Conservation (phyloP, 2,329 filamentous ascomycete species). For the Sporothrix euskadiensis region DNA sequence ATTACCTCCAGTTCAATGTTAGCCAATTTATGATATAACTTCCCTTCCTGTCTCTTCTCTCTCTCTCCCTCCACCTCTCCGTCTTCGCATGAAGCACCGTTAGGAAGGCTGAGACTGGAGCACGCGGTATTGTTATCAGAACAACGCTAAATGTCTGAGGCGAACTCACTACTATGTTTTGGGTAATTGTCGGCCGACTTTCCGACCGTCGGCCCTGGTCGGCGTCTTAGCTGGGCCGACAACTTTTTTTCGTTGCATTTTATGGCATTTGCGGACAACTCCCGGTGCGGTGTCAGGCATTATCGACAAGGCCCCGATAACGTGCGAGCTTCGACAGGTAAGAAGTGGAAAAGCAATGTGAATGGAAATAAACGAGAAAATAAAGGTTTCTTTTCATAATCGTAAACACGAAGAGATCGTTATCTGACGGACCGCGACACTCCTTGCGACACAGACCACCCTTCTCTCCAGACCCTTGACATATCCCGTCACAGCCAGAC, state of each 20-base stretch:
- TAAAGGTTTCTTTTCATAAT: background rate
- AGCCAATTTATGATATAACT: too few relatives aligned
- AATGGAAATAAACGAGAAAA: background rate
- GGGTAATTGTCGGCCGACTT: background rate
- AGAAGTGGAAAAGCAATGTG: background rate
- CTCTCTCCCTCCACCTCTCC: too few relatives aligned
- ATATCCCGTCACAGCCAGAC: background rate
- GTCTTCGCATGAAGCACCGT: too few relatives aligned
- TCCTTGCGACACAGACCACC: background rate
- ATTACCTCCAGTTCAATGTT: too few relatives aligned
- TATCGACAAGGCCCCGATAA: constrained; percentile 1
- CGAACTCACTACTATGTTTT: background rate
- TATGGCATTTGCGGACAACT: background rate
- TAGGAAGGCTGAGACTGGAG: too few relatives aligned
- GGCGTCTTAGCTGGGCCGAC: background rate
- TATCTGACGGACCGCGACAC: background rate
- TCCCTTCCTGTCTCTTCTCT: too few relatives aligned
- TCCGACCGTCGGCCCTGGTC: background rate
- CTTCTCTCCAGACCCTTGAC: background rate
- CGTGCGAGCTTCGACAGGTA: background rate
- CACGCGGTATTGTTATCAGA: background rate
- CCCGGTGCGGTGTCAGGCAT: background rate
- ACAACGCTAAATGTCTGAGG: background rate
- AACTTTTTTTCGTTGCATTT: background rate
- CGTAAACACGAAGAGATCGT: background rate